phyloP scores from a whole-genome alignment of 441 rosid species.

The Capsella rubella region DNA sequence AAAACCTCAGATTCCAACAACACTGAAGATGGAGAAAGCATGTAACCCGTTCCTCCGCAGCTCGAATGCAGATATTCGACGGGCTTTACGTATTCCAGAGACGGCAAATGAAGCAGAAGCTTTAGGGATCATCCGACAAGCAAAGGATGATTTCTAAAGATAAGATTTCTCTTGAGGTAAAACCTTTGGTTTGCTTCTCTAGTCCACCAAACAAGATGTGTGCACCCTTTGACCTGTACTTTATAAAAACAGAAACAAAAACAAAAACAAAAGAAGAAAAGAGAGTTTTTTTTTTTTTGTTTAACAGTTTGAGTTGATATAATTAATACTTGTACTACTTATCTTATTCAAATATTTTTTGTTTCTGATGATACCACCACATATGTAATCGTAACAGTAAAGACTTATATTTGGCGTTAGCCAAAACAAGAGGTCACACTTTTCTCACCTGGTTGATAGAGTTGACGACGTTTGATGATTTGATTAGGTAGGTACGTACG shows the following conservation, averaged over 20 bases:
- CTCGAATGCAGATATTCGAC: conserved; percentile 69
- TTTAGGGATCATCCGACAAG: conserved; percentile 67
- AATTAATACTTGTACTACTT: too few species aligned
- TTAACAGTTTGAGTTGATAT: too few species aligned
- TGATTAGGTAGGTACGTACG: neutral
- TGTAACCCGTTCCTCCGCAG: conserved; percentile 94
- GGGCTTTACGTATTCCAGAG: conserved; percentile 57
- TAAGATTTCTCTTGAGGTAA: conserved; percentile 23
- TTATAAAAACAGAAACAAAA: neutral
- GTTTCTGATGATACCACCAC: too few species aligned
- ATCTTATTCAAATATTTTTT: too few species aligned
- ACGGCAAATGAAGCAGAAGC: conserved; percentile 73
- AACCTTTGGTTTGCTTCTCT: conserved; percentile 32
- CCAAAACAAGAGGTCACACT: conserved; percentile 2
- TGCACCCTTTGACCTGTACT: conserved; percentile 13
- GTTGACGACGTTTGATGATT: neutral
- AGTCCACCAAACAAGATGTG: conserved; percentile 22
- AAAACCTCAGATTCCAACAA: conserved; percentile 71
- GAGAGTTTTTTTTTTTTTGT: too few species aligned
- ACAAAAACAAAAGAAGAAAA: too few species aligned
- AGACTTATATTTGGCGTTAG: neutral
- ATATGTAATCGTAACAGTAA: neutral
- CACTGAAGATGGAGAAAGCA: conserved; percentile 82
- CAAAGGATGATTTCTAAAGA: conserved; percentile 75
- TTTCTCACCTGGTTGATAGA: neutral